Base-by-base conservation (phyloP, 768 basidiomycete genomes). In the Heimioporus sp. region DNA sequence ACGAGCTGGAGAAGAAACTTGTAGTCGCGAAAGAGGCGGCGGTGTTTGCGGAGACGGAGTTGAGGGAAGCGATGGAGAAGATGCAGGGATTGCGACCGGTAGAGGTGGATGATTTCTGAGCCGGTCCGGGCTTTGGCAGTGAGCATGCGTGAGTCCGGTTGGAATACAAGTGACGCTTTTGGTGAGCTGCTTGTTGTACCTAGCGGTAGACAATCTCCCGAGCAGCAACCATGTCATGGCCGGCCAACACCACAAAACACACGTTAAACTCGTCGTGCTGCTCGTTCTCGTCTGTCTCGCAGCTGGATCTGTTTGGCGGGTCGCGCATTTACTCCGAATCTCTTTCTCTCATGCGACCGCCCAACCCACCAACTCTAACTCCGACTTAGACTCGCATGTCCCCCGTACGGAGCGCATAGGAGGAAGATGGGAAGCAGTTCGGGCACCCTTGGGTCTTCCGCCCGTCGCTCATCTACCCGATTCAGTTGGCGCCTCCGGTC, bases 1-100 rank as follows among this genome's bases (percentile, higher is more conserved):
- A 85, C 28, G 90, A 92, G 70, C 72, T 93, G 56, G 86, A 92
- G 71, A 80, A 83, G 72, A 88, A 84, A 65, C 72, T 91, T 21
- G 72, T 64, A 30, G 81, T 85, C 43, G 87, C 87, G 2, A 86
- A 81, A 68, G 84, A 86, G 66, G 85, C 81, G 19, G 82, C 85
- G 16, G 76, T 79, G 55, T 84, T 82, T 67, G 87, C 83, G 1
- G 89, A 90, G 72, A 78, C 81, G 30, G 86, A 90, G 68, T 73
- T 92, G 42, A 77, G 79, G 59, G 87, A 90, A 69, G 73, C 80
- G 10, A 89, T 92, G 88, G 80, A 82, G 62, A 82, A 73, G 59
- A 76, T 86, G 69, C 80, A 85, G 52, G 69, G 67, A 19, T 71
- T 80, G 43, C 76, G 76, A 56, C 82, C 83, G n/a, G 64, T 72